phyloP scores from a whole-genome alignment of 2,329 filamentous ascomycete genomes.

The Onygenales sp. region DNA sequence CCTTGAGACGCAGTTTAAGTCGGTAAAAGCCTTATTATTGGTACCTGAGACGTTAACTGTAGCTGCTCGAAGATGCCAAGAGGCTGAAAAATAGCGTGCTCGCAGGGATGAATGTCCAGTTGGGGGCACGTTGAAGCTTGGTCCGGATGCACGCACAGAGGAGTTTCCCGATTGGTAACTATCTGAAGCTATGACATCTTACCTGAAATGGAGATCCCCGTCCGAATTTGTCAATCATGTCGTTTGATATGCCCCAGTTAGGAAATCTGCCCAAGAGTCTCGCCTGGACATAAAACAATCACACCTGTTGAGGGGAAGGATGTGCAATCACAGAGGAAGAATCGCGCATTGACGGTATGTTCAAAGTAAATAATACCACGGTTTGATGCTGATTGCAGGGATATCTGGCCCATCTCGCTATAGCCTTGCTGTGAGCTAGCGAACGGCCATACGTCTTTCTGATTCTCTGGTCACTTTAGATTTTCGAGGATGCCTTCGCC shows the following conservation, averaged over 20 bases:
- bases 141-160: constrained; percentile 1
- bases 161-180: background rate
- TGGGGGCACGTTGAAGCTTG: constrained; percentile 4
- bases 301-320: background rate
- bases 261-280: background rate
- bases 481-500: too few relatives aligned
- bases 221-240: background rate
- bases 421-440: too few relatives aligned
- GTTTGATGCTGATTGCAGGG: too few relatives aligned
- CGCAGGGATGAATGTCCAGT: background rate
- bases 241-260: background rate
- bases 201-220: background rate
- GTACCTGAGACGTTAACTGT: constrained; percentile 10
- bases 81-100: background rate
- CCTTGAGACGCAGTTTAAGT: constrained; percentile 7
- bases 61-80: constrained; percentile 7
- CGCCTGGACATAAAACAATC: background rate
- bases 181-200: background rate
- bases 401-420: too few relatives aligned
- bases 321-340: background rate
- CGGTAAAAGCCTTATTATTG: constrained; percentile 2
- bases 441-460: too few relatives aligned
- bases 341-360: too few relatives aligned
- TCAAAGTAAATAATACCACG: too few relatives aligned
- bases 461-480: too few relatives aligned